Evolutionary conservation across 352 stramenopile species (phyloP).

Genomic region (Phytophthora megakarya): DNA sequence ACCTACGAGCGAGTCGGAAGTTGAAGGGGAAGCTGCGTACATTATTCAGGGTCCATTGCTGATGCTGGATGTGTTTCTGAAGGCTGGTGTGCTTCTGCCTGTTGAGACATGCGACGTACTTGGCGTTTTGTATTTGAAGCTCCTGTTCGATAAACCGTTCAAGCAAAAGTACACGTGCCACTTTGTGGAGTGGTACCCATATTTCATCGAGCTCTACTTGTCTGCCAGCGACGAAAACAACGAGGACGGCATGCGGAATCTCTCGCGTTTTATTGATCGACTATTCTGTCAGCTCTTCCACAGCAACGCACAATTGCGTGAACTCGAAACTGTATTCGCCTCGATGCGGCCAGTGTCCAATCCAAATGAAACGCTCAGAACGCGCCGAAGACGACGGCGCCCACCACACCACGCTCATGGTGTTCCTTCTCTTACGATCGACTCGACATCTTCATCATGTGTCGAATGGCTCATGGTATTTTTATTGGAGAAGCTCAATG

Average conservation of each 20-base stretch:
- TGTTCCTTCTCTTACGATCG: slow-evolving; percentile 8
- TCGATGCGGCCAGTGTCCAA: slow-evolving; percentile 30
- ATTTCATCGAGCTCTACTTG: slow-evolving; percentile 78
- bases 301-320: slow-evolving; percentile 72
- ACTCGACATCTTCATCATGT: slow-evolving; percentile 45
- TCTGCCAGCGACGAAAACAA: slow-evolving; percentile 70
- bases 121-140: slow-evolving; percentile 81
- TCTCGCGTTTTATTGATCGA: slow-evolving; percentile 83
- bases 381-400: slow-evolving; percentile 9
- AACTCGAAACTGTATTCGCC: slow-evolving; percentile 61
- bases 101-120: slow-evolving; percentile 75
- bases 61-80: slow-evolving; percentile 74
- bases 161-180: slow-evolving; percentile 83
- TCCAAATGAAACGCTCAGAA: slow-evolving; percentile 9
- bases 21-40: slow-evolving; percentile 14
- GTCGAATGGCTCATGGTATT: slow-evolving; percentile 72
- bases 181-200: slow-evolving; percentile 84
- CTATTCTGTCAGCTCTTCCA: slow-evolving; percentile 89
- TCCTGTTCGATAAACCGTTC: slow-evolving; percentile 82
- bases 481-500: slow-evolving; percentile 68
- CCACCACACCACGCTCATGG: slow-evolving; percentile 12
- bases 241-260: slow-evolving; percentile 73
- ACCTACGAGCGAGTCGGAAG: slow-evolving; percentile 17
- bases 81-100: slow-evolving; percentile 69
- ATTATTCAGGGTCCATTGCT: slow-evolving; percentile 28